Percentiles rank a stretch among this genome's conserved stretches.
These are phyloP conservation scores for Clohesyomyces aquaticus DNA, from an alignment of 495 filamentous ascomycete species.

Conservation along the genomic window DNA sequence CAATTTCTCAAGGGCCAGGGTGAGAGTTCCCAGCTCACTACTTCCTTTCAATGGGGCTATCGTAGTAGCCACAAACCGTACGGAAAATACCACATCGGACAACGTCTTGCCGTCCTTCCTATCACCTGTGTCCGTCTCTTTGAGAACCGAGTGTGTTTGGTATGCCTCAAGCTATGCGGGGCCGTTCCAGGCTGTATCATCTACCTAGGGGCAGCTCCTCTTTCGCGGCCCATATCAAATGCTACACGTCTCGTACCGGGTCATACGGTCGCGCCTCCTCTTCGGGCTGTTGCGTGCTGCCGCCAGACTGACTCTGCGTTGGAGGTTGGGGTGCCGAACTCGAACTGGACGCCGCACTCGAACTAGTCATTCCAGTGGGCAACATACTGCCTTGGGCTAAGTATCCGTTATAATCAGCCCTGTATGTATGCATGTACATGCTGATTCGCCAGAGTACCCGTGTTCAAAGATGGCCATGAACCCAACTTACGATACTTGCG, in stretches of 20 bases:
- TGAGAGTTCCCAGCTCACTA: too few relatives aligned
- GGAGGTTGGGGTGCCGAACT: constrained; percentile 13
- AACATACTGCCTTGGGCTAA: constrained; percentile 39
- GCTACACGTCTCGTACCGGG: constrained; percentile 32
- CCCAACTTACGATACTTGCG: constrained; percentile 32
- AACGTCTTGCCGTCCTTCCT: too few relatives aligned
- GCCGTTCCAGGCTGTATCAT: not conserved
- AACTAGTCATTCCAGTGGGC: constrained; percentile 5
- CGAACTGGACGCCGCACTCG: not conserved
- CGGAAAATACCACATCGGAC: too few relatives aligned
- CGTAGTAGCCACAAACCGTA: too few relatives aligned
- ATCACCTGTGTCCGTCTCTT: too few relatives aligned
- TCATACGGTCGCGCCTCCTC: constrained; percentile 29
- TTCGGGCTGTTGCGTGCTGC: constrained; percentile 3
- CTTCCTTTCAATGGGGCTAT: too few relatives aligned
- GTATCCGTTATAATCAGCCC: constrained; percentile 30
- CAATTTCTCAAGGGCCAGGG: too few relatives aligned
- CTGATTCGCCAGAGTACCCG: constrained; percentile 10
- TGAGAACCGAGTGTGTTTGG: too few relatives aligned
- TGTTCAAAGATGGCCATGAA: constrained; percentile 18
- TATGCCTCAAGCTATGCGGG: not conserved
- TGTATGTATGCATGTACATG: constrained; percentile 23
- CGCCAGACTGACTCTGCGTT: not conserved
- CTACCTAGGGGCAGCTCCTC: constrained; percentile 6
- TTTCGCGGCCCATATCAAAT: not conserved